Conservation (phyloP, 768 basidiomycete species). For the Sporobolomyces pararoseus region DNA sequence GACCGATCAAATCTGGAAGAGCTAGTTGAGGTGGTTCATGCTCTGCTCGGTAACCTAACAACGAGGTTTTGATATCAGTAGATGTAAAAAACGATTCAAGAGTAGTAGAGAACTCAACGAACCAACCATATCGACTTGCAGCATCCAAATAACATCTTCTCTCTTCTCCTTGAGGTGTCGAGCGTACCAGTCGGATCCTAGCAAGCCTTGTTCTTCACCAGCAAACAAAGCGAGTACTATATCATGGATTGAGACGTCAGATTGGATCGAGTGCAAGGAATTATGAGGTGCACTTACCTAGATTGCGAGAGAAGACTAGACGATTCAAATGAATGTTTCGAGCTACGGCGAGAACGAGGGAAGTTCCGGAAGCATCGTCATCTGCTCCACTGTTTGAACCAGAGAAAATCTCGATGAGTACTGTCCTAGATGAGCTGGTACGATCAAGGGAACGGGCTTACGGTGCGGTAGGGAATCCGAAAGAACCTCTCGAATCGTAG, state of each 20-base stretch:
- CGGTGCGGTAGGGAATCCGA: conserved; percentile 36
- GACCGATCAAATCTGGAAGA: conserved; percentile 43
- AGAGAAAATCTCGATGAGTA: too few relatives aligned
- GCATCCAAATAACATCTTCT: conserved; percentile 32
- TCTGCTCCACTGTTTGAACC: conserved; percentile 16
- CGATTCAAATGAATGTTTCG: conserved; percentile 25
- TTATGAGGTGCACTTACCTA: conserved; percentile 25
- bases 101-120: not conserved
- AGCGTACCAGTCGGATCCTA: conserved; percentile 41
- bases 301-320: conserved; percentile 35
- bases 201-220: conserved; percentile 47
- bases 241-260: not conserved
- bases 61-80: not conserved
- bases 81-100: not conserved
- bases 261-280: not conserved
- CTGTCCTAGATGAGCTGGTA: too few relatives aligned
- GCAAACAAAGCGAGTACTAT: conserved; percentile 42
- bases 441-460: not conserved
- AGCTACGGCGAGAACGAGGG: conserved; percentile 42
- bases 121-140: conserved; percentile 42
- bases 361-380: conserved; percentile 37
- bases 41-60: conserved; percentile 37
- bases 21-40: conserved; percentile 47
- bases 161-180: conserved; percentile 3
- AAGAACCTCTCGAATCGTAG: conserved; percentile 45